These are phyloP conservation scores for Rhizophora mangle DNA, from an alignment of 345 rosid genomes.

Conservation along the genomic window DNA sequence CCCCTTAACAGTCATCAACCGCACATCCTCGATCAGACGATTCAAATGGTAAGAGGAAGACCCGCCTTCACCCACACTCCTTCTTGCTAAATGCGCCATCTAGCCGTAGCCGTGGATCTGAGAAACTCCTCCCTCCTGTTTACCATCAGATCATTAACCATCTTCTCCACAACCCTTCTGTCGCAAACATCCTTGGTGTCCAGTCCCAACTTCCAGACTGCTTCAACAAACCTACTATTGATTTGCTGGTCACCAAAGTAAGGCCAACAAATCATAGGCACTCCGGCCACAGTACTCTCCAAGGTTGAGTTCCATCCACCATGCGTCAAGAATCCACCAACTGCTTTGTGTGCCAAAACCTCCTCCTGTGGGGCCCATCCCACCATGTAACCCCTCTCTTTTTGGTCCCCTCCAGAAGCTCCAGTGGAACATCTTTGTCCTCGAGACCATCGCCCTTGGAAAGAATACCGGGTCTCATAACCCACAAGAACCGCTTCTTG, in stretches of 20 bases:
- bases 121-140: slow-evolving; percentile 39
- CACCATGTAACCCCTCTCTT: slow-evolving; percentile 25
- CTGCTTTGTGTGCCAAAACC: slow-evolving; percentile 45
- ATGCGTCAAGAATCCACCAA: slow-evolving; percentile 64
- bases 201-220: slow-evolving; percentile 61
- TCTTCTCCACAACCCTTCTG: slow-evolving; percentile 43
- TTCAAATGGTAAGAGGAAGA: slow-evolving; percentile 37
- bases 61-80: slow-evolving; percentile 31
- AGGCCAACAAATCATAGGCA: slow-evolving; percentile 81
- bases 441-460: not conserved
- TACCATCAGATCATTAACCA: slow-evolving; percentile 58
- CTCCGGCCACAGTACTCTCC: slow-evolving; percentile 56
- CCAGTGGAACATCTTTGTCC: slow-evolving; percentile 1
- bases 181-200: slow-evolving; percentile 68
- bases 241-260: slow-evolving; percentile 51
- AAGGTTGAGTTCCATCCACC: slow-evolving; percentile 79
- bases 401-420: slow-evolving; percentile 25
- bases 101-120: slow-evolving; percentile 16
- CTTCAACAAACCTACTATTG: slow-evolving; percentile 54
- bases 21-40: slow-evolving; percentile 38
- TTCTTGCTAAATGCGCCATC: slow-evolving; percentile 31
- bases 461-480: slow-evolving; percentile 26
- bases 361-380: slow-evolving; percentile 48
- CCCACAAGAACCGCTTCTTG: no score
- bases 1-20: slow-evolving; percentile 11